Base-by-base conservation (phyloP, 139 green algal species). In the Choricystis sp. region DNA sequence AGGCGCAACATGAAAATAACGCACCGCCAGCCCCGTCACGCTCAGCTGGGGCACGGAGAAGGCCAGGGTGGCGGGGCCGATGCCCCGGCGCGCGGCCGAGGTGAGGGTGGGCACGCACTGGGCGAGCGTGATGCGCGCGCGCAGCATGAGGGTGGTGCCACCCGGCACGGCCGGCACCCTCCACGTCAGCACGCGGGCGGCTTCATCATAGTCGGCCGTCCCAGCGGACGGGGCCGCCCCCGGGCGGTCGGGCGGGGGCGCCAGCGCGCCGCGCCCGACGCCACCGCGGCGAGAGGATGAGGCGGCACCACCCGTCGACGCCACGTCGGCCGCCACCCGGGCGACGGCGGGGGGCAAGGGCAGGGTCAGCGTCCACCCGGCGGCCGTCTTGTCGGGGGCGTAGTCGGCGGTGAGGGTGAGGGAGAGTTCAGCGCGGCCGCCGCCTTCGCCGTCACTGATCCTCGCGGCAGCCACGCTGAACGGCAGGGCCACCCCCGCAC, bases 1-100 rank as follows among this genome's bases (percentile, higher is more conserved):
- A 16, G 9, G 40, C 9, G 40, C 29, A 49, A 97, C 94, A 66
- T 94, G 85, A 71, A 93, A 61, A 66, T 90, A 92, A 40, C 65
- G 63, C 26, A 84, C 76, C n/a, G 76, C 67, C 71, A 86, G 66
- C 1, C 79, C 71, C 16, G 79, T 90, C 3, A 73, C 76, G 48
- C 68, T 80, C 73, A 85, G 85, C 80, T 89, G 94, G 29, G 89
- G 87, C 20, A 96, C 88, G n/a, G 82, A 88, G 74, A 98, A 98
- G 26, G 84, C 78, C 64, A 96, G 71, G 72, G 84, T 95, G 48
- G 96, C 77, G 19, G 92, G 92, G 14, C 91, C 91, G 2, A 91
- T 78, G 59, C 94, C 84, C 19, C 72, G 65, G 49, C 69, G 66
- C 19, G 71, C 3, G 20, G 62, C 25, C 31, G 60, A 40, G 66